Evolutionary conservation across 73 alveolate species (phyloP).

Genomic region (Blepharisma japonicum): DNA sequence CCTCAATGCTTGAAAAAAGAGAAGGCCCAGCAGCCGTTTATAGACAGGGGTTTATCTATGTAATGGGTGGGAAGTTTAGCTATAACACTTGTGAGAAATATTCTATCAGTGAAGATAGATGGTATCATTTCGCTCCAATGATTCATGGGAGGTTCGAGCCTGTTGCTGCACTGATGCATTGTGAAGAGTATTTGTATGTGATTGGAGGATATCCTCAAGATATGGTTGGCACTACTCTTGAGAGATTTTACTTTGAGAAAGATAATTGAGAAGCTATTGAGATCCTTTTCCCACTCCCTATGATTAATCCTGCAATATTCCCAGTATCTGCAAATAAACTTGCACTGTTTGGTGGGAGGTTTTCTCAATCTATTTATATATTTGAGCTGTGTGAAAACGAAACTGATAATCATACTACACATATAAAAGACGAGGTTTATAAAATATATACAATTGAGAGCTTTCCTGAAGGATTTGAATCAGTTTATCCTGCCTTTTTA

Average conservation of each 20-base stretch:
- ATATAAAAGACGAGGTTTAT: neutral
- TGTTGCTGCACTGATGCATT: neutral
- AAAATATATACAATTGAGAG: neutral
- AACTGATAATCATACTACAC: neutral
- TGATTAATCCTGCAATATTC: neutral
- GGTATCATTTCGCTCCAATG: conserved; percentile 3
- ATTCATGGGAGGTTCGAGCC: conserved; percentile 9
- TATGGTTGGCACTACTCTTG: neutral
- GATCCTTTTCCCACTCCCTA: neutral
- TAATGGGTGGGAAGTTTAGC: conserved; percentile 10
- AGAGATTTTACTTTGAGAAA: neutral
- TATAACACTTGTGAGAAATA: conserved; percentile 21
- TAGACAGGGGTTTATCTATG: neutral
- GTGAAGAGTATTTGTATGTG: neutral
- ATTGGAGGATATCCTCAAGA: conserved; percentile 22
- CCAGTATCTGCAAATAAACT: neutral
- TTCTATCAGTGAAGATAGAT: neutral
- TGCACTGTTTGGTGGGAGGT: conserved; percentile 16
- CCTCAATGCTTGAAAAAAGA: conserved; percentile 4
- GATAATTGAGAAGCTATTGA: neutral
- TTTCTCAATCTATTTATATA: neutral
- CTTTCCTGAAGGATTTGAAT: neutral
- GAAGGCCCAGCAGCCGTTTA: conserved; percentile 24
- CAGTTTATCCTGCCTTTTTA: neutral
- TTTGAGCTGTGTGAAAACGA: neutral